These are phyloP conservation scores for Nannizziopsis arthrosporioides DNA, from an alignment of 2,329 filamentous ascomycete species.

Conservation along the genomic window DNA sequence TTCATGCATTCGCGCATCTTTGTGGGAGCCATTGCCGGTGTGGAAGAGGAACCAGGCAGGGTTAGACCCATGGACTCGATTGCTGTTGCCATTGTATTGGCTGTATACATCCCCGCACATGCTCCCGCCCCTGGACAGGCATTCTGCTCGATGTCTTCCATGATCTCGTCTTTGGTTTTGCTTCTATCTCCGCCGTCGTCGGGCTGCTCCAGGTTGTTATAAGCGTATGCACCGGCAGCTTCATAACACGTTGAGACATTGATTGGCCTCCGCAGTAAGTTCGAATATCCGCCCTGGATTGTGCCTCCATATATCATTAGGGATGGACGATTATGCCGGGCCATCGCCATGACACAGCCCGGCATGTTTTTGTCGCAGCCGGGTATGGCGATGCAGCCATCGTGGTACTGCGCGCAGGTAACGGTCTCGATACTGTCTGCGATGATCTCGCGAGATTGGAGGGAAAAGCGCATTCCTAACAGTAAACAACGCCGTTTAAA, in stretches of 20 bases:
- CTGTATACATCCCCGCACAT: constrained; percentile 88
- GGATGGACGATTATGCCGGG: constrained; percentile 79
- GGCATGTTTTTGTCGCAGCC: constrained; percentile 99
- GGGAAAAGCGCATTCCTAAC: constrained; percentile 80
- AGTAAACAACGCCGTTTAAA: constrained; percentile 6
- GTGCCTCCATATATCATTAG: constrained; percentile 94
- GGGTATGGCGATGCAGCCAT: constrained; percentile 84
- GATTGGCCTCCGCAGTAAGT: constrained; percentile 62
- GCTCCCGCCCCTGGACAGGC: constrained; percentile 69
- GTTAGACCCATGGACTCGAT: constrained; percentile 81
- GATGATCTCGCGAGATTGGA: constrained; percentile 84
- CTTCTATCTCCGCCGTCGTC: constrained; percentile 52
- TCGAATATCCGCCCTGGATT: constrained; percentile 75
- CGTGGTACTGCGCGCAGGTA: constrained; percentile 82
- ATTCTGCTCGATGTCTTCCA: constrained; percentile 69
- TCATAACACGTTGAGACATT: constrained; percentile 87
- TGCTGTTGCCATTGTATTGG: constrained; percentile 84
- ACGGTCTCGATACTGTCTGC: constrained; percentile 90
- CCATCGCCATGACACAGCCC: constrained; percentile 79
- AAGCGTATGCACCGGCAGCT: constrained; percentile 69
- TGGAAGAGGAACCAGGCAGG: constrained; percentile 73
- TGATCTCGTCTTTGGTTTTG: constrained; percentile 62
- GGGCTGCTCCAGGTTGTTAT: constrained; percentile 60
- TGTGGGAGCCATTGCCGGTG: constrained; percentile 65
- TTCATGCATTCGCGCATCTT: constrained; percentile 81